These are phyloP conservation scores for Pontederia paniculata DNA, from an alignment of 176 grass and related monocot species.

Conservation along the genomic window DNA sequence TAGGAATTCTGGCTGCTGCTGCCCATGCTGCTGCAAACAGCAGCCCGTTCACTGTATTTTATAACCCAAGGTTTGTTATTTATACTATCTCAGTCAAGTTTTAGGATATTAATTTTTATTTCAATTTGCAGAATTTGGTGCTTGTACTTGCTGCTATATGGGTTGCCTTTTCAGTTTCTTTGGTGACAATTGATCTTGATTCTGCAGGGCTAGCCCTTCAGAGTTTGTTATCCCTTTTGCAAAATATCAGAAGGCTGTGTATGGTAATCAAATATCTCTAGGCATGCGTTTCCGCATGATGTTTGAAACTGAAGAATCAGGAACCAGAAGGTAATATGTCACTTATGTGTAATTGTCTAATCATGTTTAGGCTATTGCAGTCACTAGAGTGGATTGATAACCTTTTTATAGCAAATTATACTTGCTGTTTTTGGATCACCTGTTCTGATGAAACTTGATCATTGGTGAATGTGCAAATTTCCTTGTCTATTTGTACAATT, in stretches of 20 bases:
- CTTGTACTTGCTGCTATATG: neutral
- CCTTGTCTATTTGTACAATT: too few species aligned
- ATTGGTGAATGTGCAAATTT: neutral
- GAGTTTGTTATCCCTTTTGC: slow-evolving; percentile 79
- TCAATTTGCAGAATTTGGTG: neutral
- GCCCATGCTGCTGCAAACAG: slow-evolving; percentile 70
- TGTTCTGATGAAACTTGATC: neutral
- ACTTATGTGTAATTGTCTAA: slow-evolving; percentile 1
- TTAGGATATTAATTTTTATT: slow-evolving; percentile 4
- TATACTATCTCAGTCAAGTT: neutral
- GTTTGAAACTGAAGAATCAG: slow-evolving; percentile 85
- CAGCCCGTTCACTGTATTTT: slow-evolving; percentile 87
- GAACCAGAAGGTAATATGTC: slow-evolving; percentile 45
- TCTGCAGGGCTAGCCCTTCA: slow-evolving; percentile 74
- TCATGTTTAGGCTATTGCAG: neutral
- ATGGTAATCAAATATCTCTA: slow-evolving; percentile 62
- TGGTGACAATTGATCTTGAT: slow-evolving; percentile 22
- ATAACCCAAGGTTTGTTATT: slow-evolving; percentile 57
- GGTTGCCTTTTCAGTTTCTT: neutral
- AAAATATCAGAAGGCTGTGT: slow-evolving; percentile 70
- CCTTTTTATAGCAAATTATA: neutral
- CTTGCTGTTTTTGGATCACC: too few species aligned
- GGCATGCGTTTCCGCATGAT: slow-evolving; percentile 90
- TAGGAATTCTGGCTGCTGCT: slow-evolving; percentile 82
- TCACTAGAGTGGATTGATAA: neutral